These are phyloP conservation scores for Amauroascus verrucosus DNA, from an alignment of 2,329 filamentous ascomycete species.

Conservation along the genomic window DNA sequence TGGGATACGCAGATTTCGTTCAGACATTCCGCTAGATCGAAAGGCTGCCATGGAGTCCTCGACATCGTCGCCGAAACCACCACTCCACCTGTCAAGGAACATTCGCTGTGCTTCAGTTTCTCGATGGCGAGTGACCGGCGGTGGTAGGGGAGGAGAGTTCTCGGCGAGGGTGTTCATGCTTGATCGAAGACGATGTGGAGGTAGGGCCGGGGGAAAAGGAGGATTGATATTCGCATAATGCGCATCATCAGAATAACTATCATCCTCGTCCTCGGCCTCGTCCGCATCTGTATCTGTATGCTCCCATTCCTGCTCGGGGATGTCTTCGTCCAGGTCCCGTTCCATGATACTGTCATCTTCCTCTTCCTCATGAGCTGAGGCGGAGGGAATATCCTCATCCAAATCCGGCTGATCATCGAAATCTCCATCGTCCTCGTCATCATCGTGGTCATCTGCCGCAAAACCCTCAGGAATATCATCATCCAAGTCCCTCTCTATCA, in stretches of 20 bases:
- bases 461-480: slow-evolving; percentile 39
- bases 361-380: slow-evolving; percentile 28
- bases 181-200: slow-evolving; percentile 8
- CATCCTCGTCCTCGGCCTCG: slow-evolving; percentile 16
- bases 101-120: slow-evolving; percentile 34
- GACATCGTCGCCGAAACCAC: slow-evolving; percentile 24
- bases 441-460: slow-evolving; percentile 12
- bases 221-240: slow-evolving; percentile 7
- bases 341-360: slow-evolving; percentile 22
- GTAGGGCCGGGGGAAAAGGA: background rate
- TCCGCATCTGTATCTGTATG: slow-evolving; percentile 64
- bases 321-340: slow-evolving; percentile 14
- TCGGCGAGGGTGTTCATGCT: slow-evolving; percentile 17
- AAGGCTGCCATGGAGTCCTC: slow-evolving; percentile 12
- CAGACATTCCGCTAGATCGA: slow-evolving; percentile 28
- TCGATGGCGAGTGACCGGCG: slow-evolving; percentile 18
- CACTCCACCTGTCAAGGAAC: slow-evolving; percentile 33
- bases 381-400: slow-evolving; percentile 27
- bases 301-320: slow-evolving; percentile 51
- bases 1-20: slow-evolving; percentile 19
- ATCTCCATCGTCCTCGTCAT: slow-evolving; percentile 43
- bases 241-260: background rate
- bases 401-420: slow-evolving; percentile 38
- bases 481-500: slow-evolving; percentile 42
- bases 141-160: slow-evolving; percentile 24